A percentile compares a stretch with the other conserved stretches of the same genome.
Conservation (phyloP, 2,329 filamentous ascomycete genomes). For the Madurella fahalii region DNA sequence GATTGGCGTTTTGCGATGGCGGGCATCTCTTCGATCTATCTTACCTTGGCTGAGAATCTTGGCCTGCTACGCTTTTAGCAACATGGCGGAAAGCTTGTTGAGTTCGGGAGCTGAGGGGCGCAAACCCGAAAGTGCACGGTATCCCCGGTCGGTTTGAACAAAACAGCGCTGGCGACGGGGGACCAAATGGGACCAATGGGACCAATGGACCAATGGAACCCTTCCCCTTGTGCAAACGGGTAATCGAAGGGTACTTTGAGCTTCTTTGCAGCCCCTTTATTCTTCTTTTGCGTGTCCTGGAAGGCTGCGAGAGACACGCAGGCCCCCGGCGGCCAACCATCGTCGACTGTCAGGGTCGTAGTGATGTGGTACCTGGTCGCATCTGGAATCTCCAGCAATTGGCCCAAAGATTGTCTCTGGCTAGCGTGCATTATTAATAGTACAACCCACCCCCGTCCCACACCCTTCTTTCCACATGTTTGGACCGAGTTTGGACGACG, state of each 20-base stretch:
- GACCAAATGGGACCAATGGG: too few species aligned
- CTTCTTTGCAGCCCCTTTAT: too few species aligned
- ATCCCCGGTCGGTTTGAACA: too few species aligned
- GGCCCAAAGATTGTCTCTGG: neutral
- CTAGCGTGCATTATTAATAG: slow-evolving; percentile 17
- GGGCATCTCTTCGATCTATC: too few species aligned
- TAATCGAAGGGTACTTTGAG: too few species aligned
- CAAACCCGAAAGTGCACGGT: neutral
- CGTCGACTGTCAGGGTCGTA: neutral
- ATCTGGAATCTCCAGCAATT: neutral
- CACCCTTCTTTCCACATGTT: slow-evolving; percentile 7
- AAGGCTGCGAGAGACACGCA: neutral
- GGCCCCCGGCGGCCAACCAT: neutral
- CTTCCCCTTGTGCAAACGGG: too few species aligned
- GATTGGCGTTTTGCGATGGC: too few species aligned
- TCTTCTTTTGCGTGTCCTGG: neutral
- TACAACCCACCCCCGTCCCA: slow-evolving; percentile 1
- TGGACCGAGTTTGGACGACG: neutral
- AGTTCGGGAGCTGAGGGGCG: neutral
- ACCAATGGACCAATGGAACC: too few species aligned
- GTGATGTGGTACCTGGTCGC: neutral
- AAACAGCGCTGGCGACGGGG: too few species aligned
- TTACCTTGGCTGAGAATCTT: neutral
- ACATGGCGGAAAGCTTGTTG: neutral
- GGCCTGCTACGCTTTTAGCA: slow-evolving; percentile 1